Evolutionary conservation across 2,329 filamentous ascomycete species (phyloP), one percentile per base, ranked within the genome.

Genomic region (Zalaria obscura): DNA sequence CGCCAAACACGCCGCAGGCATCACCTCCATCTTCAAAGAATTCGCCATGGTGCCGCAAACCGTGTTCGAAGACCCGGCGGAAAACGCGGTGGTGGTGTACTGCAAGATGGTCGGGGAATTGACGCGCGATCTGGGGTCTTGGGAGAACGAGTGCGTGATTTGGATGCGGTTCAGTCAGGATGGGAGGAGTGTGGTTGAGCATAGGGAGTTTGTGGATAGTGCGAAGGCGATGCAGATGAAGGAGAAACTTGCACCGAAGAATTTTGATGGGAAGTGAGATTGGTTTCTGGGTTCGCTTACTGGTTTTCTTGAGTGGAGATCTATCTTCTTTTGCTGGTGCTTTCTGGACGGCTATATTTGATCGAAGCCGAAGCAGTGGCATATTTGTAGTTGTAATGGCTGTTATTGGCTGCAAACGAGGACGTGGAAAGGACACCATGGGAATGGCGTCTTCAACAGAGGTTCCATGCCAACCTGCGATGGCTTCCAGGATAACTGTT

Each of bases 131-230:
- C 49, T 40, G 27, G 46, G 46, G 35, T 41, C 42, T 18, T 50
- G 48, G 48, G 39, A 44, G 40, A 51, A 51, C 33, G 49, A 51
- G 40, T 48, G 48, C 38, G 44, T 51, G 9, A 45, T 51, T 43
- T 40, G 50, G 18, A 40, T 50, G 34, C 37, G 37, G 27, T 42
- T 51, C 27, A 44, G 33, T 11, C 35, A 42, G 9, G 48, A 48
- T 29, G 45, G 45, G 34, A 40, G 36, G 25, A 48, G 45, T 34
- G 48, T 59, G 11, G 44, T 49, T 18, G 52, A 52, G 36, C 41
- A 56, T 36, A 50, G 46, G 38, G 55, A 69, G 55, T 67, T 68
- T 50, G 61, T 67, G 40, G 58, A 68, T 44, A 65, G 61, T 36
- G 51, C 46, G 25, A 59, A 55, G 46, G 56, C 55, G 37, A 52